phyloP scores from a whole-genome alignment of 352 stramenopile species.

The Pythium biforme region DNA sequence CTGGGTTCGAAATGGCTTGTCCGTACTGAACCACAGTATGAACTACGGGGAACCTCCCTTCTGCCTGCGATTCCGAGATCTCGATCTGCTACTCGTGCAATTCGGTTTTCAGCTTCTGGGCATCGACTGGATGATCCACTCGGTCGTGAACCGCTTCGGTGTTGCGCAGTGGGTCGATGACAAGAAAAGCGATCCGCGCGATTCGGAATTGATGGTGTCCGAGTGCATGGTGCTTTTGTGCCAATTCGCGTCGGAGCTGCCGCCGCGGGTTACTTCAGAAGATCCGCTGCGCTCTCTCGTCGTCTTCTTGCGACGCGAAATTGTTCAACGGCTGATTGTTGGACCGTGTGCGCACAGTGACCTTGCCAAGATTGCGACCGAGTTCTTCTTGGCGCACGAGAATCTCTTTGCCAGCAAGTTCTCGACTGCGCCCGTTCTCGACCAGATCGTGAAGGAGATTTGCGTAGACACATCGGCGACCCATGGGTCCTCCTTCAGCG shows the following conservation, averaged over 20 bases:
- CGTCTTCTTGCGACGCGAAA: conserved; percentile 69
- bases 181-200: conserved; percentile 42
- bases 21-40: conserved; percentile 87
- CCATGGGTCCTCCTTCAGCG: conserved; percentile 7
- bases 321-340: conserved; percentile 80
- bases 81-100: conserved; percentile 79
- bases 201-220: conserved; percentile 72
- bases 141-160: conserved; percentile 71
- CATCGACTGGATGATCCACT: conserved; percentile 77
- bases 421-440: conserved; percentile 58
- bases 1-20: conserved; percentile 84
- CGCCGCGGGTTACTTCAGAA: conserved; percentile 47
- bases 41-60: conserved; percentile 89
- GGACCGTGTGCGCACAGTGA: conserved; percentile 82
- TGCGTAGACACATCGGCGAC: conserved; percentile 32
- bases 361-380: conserved; percentile 79
- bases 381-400: conserved; percentile 78
- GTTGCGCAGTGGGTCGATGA: conserved; percentile 56
- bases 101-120: conserved; percentile 72
- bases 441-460: conserved; percentile 80
- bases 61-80: conserved; percentile 78
- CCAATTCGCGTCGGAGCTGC: conserved; percentile 77
- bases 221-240: conserved; percentile 78
- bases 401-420: conserved; percentile 75
- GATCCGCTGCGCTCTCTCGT: conserved; percentile 61